Conservation (phyloP, 202 grass and related monocot species). For the Thinopyrum obtusiflorum region DNA sequence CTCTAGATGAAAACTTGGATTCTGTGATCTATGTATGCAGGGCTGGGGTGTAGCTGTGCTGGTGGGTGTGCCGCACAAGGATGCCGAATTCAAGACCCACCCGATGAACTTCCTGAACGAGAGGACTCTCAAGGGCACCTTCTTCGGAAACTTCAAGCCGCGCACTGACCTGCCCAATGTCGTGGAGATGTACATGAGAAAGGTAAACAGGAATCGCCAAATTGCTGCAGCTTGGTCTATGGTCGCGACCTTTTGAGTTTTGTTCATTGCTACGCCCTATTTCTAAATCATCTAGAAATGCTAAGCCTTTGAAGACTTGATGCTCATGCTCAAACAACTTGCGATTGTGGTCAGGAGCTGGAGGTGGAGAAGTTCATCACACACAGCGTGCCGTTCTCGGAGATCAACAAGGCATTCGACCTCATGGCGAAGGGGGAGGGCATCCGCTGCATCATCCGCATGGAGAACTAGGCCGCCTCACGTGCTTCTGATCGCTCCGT, state of each 20-base stretch:
- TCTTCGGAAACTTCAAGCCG: slow-evolving; percentile 93
- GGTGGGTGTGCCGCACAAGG: slow-evolving; percentile 86
- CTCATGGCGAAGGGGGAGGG: slow-evolving; percentile 78
- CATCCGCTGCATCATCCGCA: slow-evolving; percentile 91
- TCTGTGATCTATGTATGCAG: slow-evolving; percentile 26
- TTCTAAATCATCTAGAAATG: background rate
- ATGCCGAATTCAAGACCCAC: slow-evolving; percentile 87
- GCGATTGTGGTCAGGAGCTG: slow-evolving; percentile 46
- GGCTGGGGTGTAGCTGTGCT: slow-evolving; percentile 92
- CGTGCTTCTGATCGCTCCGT: background rate
- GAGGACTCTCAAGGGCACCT: slow-evolving; percentile 91
- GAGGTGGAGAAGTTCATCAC: slow-evolving; percentile 97
- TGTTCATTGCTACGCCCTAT: background rate
- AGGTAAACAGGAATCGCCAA: slow-evolving; percentile 17
- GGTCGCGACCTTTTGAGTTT: background rate
- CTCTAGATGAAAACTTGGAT: background rate
- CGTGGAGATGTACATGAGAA: slow-evolving; percentile 87
- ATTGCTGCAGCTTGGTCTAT: background rate
- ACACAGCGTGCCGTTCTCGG: slow-evolving; percentile 54
- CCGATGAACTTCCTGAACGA: slow-evolving; percentile 87
- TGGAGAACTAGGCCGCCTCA: slow-evolving; percentile 42
- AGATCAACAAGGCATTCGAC: slow-evolving; percentile 92
- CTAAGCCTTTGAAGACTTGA: background rate
- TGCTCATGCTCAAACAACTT: background rate
- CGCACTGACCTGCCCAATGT: slow-evolving; percentile 80